Conservation (phyloP, 164 flowering plant genomes). For the Stephania yunnanensis region DNA sequence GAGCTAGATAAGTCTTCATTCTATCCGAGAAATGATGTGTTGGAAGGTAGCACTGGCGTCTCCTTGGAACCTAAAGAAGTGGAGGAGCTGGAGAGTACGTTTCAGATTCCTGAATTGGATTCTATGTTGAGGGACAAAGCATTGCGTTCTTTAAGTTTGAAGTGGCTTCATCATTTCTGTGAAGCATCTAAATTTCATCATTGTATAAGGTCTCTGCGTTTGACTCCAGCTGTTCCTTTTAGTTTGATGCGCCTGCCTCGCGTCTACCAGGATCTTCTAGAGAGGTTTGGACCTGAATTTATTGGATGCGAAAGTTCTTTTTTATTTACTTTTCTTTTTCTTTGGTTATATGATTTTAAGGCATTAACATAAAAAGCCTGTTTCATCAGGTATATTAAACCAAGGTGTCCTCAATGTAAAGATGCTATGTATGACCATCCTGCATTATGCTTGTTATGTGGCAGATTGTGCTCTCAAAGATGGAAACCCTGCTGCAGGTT, state of each 20-base stretch:
- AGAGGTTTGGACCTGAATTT: conserved; percentile 45
- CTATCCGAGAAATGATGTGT: conserved; percentile 17
- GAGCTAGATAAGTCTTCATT: conserved; percentile 26
- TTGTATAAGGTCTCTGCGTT: conserved; percentile 24
- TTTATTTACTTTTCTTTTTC: background rate
- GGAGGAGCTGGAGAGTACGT: conserved; percentile 49
- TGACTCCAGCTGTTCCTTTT: conserved; percentile 73
- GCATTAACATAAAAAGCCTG: conserved; percentile 3
- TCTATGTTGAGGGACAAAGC: conserved; percentile 43
- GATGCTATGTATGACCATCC: conserved; percentile 42
- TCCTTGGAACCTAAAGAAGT: conserved; percentile 40
- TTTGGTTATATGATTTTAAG: background rate
- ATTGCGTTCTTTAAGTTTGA: conserved; percentile 32
- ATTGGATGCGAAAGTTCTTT: background rate
- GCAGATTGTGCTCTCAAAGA: conserved; percentile 68
- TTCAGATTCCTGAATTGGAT: conserved; percentile 63
- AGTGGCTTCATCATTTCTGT: conserved; percentile 63
- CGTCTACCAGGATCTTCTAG: conserved; percentile 83
- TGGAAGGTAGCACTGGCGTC: conserved; percentile 18
- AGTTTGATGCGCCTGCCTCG: conserved; percentile 69
- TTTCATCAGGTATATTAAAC: conserved; percentile 70
- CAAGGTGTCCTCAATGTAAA: conserved; percentile 56
- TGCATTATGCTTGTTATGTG: conserved; percentile 86
- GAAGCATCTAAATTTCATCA: conserved; percentile 30
- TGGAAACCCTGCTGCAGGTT: conserved; percentile 96